phyloP scores from a whole-genome alignment of 179 eudicot genomes.

The Drosera spatulata region DNA sequence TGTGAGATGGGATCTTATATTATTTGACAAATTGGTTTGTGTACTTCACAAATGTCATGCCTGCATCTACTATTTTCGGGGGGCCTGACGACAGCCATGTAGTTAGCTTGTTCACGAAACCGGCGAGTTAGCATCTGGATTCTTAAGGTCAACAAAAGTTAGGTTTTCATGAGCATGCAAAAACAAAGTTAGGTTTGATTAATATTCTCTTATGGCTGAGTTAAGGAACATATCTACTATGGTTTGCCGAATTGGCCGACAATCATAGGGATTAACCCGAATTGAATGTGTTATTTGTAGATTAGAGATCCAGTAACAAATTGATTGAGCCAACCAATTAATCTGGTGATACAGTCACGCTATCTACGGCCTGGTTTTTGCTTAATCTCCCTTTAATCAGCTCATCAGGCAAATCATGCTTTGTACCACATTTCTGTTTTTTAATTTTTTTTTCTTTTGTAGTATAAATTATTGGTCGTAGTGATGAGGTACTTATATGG shows the following conservation, averaged over 20 bases:
- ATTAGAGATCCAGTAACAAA: no score
- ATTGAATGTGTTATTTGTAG: no score
- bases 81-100: slow-evolving; percentile 9
- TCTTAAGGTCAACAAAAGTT: slow-evolving; percentile 15
- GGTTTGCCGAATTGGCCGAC: slow-evolving; percentile 6
- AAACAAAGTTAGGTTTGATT: slow-evolving; percentile 12
- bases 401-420: neutral
- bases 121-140: slow-evolving; percentile 6
- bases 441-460: neutral
- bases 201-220: neutral
- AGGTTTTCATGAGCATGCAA: no score
- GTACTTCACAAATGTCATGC: neutral
- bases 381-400: no score
- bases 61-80: neutral
- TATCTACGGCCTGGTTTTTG: no score
- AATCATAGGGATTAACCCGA: no score
- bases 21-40: neutral
- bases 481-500: neutral
- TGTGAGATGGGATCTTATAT: neutral
- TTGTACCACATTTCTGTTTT: slow-evolving; percentile 3
- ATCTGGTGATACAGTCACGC: no score
- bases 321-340: no score
- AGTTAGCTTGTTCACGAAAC: slow-evolving; percentile 10
- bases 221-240: slow-evolving; percentile 7
- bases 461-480: no score